A percentile compares a stretch with the other conserved stretches of the same genome.
These are phyloP conservation scores for Trichoderma citrinoviride DNA, from an alignment of 2,329 filamentous ascomycete species.

Conservation along the genomic window DNA sequence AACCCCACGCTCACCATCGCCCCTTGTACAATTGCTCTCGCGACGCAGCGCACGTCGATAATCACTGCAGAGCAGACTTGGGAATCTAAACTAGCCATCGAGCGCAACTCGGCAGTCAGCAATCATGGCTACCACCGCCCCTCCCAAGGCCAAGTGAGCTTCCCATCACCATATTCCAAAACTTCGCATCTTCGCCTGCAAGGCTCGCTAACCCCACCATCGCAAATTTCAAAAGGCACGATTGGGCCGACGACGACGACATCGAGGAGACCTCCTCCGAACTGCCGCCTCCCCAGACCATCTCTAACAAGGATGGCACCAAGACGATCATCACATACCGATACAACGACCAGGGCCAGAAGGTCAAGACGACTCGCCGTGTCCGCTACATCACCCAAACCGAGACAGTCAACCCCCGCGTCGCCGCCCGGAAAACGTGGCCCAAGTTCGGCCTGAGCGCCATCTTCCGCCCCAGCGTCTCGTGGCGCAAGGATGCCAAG, in stretches of 20 bases:
- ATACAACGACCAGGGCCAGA: slow-evolving; percentile 89
- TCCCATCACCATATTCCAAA: slow-evolving; percentile 10
- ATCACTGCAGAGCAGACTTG: neutral
- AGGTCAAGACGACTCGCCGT: slow-evolving; percentile 94
- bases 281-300: slow-evolving; percentile 83
- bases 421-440: slow-evolving; percentile 93
- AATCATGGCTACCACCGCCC: slow-evolving; percentile 42
- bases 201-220: slow-evolving; percentile 39
- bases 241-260: slow-evolving; percentile 97
- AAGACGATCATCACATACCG: slow-evolving; percentile 91
- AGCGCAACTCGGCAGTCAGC: slow-evolving; percentile 13
- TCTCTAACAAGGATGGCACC: slow-evolving; percentile 96
- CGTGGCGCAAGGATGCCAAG: slow-evolving; percentile 89
- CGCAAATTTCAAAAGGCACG: slow-evolving; percentile 47
- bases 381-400: slow-evolving; percentile 90
- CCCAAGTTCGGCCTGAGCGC: slow-evolving; percentile 87
- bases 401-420: slow-evolving; percentile 92
- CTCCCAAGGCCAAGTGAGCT: slow-evolving; percentile 43
- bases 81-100: neutral
- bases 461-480: slow-evolving; percentile 86
- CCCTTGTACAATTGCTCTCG: slow-evolving; percentile 7
- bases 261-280: slow-evolving; percentile 67
- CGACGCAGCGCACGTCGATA: slow-evolving; percentile 9
- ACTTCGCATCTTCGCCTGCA: neutral
- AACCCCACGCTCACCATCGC: slow-evolving; percentile 39